A percentile compares a stretch with the other conserved stretches of the same genome.
These are phyloP conservation scores for Plectranthus barbatus DNA, from an alignment of 257 asterid species.

Conservation along the genomic window DNA sequence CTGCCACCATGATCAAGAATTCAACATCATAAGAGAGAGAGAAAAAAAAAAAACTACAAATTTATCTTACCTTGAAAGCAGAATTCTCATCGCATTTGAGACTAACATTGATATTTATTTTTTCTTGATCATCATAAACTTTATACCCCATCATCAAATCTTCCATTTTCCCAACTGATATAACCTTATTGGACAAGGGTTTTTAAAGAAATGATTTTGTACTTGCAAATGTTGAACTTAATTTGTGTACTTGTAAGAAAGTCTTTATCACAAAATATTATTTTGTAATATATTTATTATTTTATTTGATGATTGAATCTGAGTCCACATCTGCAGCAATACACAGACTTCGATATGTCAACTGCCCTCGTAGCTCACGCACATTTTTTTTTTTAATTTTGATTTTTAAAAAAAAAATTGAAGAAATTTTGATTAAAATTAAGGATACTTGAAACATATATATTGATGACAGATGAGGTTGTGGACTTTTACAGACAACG, in stretches of 20 bases:
- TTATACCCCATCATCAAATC: constrained; percentile 11
- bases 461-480: constrained; percentile 27
- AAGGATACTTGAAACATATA: constrained; percentile 23
- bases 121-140: no score
- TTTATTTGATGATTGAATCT: no score
- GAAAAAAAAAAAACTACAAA: no score
- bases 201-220: background rate
- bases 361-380: constrained; percentile 23
- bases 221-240: background rate
- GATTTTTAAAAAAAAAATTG: no score
- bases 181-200: background rate
- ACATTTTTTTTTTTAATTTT: background rate
- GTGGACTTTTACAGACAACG: constrained; percentile 28
- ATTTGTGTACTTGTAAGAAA: constrained; percentile 1
- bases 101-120: no score
- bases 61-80: no score
- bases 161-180: constrained; percentile 17
- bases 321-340: constrained; percentile 13
- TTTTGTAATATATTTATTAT: no score
- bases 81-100: no score
- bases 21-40: no score
- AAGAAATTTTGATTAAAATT: no score
- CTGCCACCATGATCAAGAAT: constrained; percentile 21
- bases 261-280: no score
- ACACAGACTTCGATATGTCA: constrained; percentile 35